Conservation (phyloP, 176 grass and related monocot genomes). For the Tillandsia leiboldiana region DNA sequence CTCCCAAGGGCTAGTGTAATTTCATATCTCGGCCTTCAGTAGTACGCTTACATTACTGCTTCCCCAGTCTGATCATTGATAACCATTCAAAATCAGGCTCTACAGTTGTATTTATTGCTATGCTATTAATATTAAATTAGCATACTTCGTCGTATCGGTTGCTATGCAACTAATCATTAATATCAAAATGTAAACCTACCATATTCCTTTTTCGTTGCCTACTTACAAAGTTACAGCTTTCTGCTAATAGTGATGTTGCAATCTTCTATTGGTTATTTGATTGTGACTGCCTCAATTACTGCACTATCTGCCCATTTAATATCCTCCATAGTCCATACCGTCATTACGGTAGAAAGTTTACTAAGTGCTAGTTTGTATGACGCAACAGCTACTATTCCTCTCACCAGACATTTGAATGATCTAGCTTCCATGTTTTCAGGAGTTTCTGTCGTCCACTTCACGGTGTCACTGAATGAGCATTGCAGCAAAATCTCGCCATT, state of each 20-base stretch:
- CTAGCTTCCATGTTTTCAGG: conserved; percentile 33
- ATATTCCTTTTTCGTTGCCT: neutral
- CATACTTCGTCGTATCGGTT: neutral
- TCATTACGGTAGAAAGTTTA: too few species aligned
- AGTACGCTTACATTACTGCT: neutral
- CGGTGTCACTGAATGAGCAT: conserved; percentile 54
- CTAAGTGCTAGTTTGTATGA: too few species aligned
- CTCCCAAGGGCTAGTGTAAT: neutral
- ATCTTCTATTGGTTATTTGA: too few species aligned
- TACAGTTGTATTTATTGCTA: neutral
- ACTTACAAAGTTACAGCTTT: too few species aligned
- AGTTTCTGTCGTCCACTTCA: conserved; percentile 86
- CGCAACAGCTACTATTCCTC: too few species aligned
- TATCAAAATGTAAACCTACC: neutral
- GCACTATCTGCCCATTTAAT: too few species aligned
- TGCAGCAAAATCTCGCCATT: conserved; percentile 69
- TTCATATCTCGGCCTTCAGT: neutral
- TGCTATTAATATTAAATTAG: neutral
- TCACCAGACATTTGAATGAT: neutral
- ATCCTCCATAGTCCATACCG: too few species aligned
- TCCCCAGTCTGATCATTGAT: neutral
- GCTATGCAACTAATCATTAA: neutral
- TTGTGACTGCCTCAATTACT: too few species aligned
- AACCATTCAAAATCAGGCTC: neutral
- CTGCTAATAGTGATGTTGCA: too few species aligned